Base-by-base conservation (phyloP, 2,329 filamentous ascomycete genomes). In the Talaromyces sp. region DNA sequence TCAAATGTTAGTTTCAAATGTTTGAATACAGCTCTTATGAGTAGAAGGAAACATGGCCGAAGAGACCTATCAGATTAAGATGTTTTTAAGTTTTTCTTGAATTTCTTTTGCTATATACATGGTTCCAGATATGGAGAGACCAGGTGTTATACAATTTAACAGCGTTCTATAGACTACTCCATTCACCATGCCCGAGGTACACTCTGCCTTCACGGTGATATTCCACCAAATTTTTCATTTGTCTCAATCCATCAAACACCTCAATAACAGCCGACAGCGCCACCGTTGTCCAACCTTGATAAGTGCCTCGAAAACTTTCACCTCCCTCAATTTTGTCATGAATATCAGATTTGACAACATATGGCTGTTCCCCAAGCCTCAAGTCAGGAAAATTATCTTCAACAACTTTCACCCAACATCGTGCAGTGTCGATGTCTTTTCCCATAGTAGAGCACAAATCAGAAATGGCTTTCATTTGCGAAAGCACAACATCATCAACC, bases 311-410 rank as follows among this genome's bases (percentile, higher is more conserved):
- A 35, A 40, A 32, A 3, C 56, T 52, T 8, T 14, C 42, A 13
- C 16, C 20, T 7, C 40, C 41, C 36, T 49, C 9, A 17, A 40
- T n/a, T 13, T 47, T 36, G 50, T 39, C 36, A 19, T 16, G 41
- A 4, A 32, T 43, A 32, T 42, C 32, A 3, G 20, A 6, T 9
- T 40, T 32, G 6, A 41, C 36, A 4, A 58, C 14, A 17, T 45
- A 57, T 3, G 58, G 51, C 35, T 57, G 30, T 22, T 62, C 55
- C 4, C 42, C 53, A 32, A 61, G 54, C 14, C 53, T 44, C 17
- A 51, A 36, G 45, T 69, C 65, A 2, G 67, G 67, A 24, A 60
- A 69, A 42, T 67, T 67, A 36, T 69, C 64, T 54, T 70, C 67
- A 19, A 70, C 35, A 17, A 66, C 53, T 27, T 65, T 69, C 4